Evolutionary conservation across 2,329 filamentous ascomycete genomes (phyloP).

Genomic region (Tolypocladium amazonense): DNA sequence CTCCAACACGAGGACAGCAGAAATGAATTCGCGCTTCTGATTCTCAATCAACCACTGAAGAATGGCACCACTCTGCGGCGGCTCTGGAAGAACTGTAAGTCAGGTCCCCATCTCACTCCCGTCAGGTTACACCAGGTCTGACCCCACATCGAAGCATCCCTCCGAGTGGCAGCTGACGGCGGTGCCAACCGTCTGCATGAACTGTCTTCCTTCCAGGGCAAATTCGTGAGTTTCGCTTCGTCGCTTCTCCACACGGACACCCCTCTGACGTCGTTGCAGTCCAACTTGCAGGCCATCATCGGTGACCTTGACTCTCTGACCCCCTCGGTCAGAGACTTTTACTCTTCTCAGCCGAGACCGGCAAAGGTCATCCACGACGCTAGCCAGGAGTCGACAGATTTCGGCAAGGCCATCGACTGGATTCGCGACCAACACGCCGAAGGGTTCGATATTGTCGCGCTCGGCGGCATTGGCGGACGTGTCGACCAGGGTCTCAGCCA

Average conservation of each 20-base stretch:
- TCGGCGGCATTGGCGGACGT: slow-evolving; percentile 80
- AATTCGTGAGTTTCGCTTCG: slow-evolving; percentile 25
- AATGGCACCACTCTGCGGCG: slow-evolving; percentile 34
- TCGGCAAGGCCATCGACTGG: slow-evolving; percentile 67
- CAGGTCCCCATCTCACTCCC: background rate
- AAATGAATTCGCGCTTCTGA: slow-evolving; percentile 32
- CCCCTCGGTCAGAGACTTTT: slow-evolving; percentile 53
- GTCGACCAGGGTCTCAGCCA: slow-evolving; percentile 89
- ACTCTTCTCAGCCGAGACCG: slow-evolving; percentile 38
- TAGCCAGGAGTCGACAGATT: slow-evolving; percentile 88
- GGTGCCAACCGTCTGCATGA: slow-evolving; percentile 68
- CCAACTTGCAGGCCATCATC: slow-evolving; percentile 62
- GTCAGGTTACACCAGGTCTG: background rate
- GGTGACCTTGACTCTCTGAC: slow-evolving; percentile 84
- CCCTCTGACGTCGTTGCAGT: slow-evolving; percentile 18
- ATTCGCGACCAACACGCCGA: slow-evolving; percentile 29
- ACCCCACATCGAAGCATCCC: slow-evolving; percentile 35
- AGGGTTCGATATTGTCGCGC: slow-evolving; percentile 56
- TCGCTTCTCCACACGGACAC: background rate
- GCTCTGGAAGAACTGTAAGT: slow-evolving; percentile 39
- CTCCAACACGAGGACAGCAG: slow-evolving; percentile 21
- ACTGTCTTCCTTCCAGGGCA: slow-evolving; percentile 29
- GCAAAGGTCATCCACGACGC: slow-evolving; percentile 56
- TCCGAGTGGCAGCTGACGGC: slow-evolving; percentile 78
- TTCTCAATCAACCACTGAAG: slow-evolving; percentile 41